Conservation (phyloP, 2,329 filamentous ascomycete species). For the Pseudogymnoascus sp. region DNA sequence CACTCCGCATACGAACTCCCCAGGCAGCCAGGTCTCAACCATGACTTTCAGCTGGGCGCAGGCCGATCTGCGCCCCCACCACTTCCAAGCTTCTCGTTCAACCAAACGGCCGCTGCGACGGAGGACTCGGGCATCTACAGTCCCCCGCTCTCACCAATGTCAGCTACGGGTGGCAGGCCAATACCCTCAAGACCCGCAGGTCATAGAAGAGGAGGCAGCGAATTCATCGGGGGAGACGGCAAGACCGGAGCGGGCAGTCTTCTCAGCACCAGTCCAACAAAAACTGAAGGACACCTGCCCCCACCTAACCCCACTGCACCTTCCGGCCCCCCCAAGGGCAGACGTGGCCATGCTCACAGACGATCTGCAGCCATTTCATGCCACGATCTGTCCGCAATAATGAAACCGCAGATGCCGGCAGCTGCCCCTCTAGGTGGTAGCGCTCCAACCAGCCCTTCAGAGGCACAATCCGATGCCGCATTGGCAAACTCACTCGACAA, state of each 20-base stretch:
- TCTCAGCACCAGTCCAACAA: slow-evolving; percentile 44
- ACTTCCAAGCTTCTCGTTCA: slow-evolving; percentile 29
- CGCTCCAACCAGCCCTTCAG: slow-evolving; percentile 39
- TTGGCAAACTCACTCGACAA: slow-evolving; percentile 21
- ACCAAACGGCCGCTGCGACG: slow-evolving; percentile 22
- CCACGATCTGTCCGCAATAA: slow-evolving; percentile 67
- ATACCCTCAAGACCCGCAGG: slow-evolving; percentile 49
- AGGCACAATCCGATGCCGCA: slow-evolving; percentile 25
- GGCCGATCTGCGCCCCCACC: slow-evolving; percentile 21
- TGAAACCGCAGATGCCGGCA: slow-evolving; percentile 37
- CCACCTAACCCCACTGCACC: slow-evolving; percentile 39
- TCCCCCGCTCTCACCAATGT: slow-evolving; percentile 48
- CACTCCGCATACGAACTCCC: slow-evolving; percentile 32
- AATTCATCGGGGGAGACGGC: slow-evolving; percentile 71
- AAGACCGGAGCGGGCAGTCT: slow-evolving; percentile 32
- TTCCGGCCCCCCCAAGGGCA: slow-evolving; percentile 40
- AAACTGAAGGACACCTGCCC: slow-evolving; percentile 51
- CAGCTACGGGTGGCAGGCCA: slow-evolving; percentile 25
- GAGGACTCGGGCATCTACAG: slow-evolving; percentile 39
- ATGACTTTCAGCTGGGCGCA: slow-evolving; percentile 18
- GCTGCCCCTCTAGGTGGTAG: slow-evolving; percentile 21
- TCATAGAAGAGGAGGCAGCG: slow-evolving; percentile 72
- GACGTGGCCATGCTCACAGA: slow-evolving; percentile 69
- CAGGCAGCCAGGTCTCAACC: slow-evolving; percentile 3
- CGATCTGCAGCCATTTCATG: slow-evolving; percentile 70